Percentiles rank a stretch among this genome's conserved stretches.
Conservation (phyloP, 2,329 filamentous ascomycete genomes). For the Aspergillus texensis region DNA sequence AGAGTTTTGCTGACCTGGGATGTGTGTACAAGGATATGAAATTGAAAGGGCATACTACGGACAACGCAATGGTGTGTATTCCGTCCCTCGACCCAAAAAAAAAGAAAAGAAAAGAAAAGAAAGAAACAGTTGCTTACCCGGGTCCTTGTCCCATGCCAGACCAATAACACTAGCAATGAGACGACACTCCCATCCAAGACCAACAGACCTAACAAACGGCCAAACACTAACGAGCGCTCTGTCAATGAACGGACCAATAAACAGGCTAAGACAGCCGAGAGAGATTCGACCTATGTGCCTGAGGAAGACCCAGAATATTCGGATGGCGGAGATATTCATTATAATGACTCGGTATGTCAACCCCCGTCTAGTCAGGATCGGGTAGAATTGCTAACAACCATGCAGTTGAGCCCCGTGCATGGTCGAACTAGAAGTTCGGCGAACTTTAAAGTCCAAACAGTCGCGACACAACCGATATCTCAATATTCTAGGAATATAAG, state of each 20-base stretch:
- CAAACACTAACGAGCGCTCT: background rate
- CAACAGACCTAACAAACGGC: background rate
- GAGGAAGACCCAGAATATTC: background rate
- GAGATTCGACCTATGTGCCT: background rate
- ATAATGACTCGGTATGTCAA: background rate
- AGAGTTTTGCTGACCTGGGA: background rate
- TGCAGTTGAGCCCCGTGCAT: background rate
- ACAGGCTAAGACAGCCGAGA: background rate
- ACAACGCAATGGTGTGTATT: background rate
- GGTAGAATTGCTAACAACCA: background rate
- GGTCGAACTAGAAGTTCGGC: background rate
- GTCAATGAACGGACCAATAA: background rate
- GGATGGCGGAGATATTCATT: rapidly evolving
- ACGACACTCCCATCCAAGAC: background rate
- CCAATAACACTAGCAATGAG: background rate
- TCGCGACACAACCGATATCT: too few species aligned
- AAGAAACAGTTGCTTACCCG: background rate
- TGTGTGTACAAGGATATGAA: background rate
- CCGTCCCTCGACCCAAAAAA: background rate
- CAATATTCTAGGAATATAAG: background rate
- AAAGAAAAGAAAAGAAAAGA: too few species aligned
- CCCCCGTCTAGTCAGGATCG: background rate
- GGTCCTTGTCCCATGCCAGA: background rate
- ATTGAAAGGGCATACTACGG: background rate
- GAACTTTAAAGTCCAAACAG: background rate